These are phyloP conservation scores for Globisporangium middletonii DNA, from an alignment of 352 stramenopile genomes.

Conservation along the genomic window DNA sequence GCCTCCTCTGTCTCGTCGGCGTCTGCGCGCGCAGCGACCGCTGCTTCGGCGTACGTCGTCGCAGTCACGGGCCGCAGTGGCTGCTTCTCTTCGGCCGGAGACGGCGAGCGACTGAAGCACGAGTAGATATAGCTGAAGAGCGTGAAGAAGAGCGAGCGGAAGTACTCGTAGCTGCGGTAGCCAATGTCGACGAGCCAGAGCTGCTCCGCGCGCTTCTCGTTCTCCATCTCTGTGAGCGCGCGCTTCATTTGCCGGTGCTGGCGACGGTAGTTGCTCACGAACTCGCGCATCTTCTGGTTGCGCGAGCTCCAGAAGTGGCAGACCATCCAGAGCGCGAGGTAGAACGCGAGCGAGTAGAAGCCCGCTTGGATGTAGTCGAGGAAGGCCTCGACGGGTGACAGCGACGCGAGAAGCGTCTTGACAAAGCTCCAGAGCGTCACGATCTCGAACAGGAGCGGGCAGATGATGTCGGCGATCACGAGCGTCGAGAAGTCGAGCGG, in stretches of 20 bases:
- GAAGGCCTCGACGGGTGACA: constrained; percentile 69
- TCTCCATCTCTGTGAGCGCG: constrained; percentile 63
- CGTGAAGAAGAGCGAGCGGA: constrained; percentile 57
- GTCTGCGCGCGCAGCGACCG: constrained; percentile 16
- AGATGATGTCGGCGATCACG: constrained; percentile 80
- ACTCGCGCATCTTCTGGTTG: constrained; percentile 85
- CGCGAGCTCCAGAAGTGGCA: constrained; percentile 84
- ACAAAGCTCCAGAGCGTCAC: constrained; percentile 70
- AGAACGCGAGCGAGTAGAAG: constrained; percentile 70
- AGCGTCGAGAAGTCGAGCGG: constrained; percentile 82
- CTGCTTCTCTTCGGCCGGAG: constrained; percentile 16
- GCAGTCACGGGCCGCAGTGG: constrained; percentile 13
- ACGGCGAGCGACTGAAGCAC: constrained; percentile 9
- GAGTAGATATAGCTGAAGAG: constrained; percentile 32
- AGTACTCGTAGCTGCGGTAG: constrained; percentile 72
- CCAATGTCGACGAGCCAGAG: constrained; percentile 82
- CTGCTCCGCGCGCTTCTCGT: constrained; percentile 76
- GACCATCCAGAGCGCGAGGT: constrained; percentile 73
- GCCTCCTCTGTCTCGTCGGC: constrained; percentile 57
- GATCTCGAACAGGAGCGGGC: constrained; percentile 74
- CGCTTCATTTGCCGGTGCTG: constrained; percentile 71
- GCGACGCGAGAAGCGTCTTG: constrained; percentile 42
- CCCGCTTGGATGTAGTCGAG: constrained; percentile 77
- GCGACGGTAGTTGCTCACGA: constrained; percentile 83
- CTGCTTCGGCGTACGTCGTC: constrained; percentile 8